Evolutionary conservation across 2,329 filamentous ascomycete genomes (phyloP).

Genomic region (Aspergillus oerlinghausenensis): DNA sequence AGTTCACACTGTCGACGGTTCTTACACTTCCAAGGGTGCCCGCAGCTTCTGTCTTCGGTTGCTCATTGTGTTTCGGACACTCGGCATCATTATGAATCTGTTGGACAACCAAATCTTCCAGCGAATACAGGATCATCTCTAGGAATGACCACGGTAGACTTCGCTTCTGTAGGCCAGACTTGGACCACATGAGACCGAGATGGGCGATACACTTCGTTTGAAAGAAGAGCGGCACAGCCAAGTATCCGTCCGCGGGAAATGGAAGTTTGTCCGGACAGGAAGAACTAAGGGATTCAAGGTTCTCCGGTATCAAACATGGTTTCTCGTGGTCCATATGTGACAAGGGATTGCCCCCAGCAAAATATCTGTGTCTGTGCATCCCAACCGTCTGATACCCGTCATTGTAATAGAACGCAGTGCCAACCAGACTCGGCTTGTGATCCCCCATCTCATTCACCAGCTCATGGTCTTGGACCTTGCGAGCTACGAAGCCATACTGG

Average conservation of each 20-base stretch:
- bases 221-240: conserved; percentile 62
- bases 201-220: conserved; percentile 64
- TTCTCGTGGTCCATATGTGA: conserved; percentile 68
- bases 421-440: conserved; percentile 59
- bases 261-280: conserved; percentile 57
- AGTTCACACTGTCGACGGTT: conserved; percentile 23
- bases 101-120: conserved; percentile 63
- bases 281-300: conserved; percentile 55
- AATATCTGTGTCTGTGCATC: conserved; percentile 58
- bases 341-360: conserved; percentile 61
- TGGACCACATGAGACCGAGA: conserved; percentile 68
- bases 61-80: conserved; percentile 35
- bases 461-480: conserved; percentile 58
- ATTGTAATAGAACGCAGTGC: conserved; percentile 62
- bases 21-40: conserved; percentile 17
- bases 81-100: conserved; percentile 52
- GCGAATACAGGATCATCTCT: conserved; percentile 63
- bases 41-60: conserved; percentile 23
- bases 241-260: conserved; percentile 60
- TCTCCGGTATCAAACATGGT: conserved; percentile 63
- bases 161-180: conserved; percentile 53
- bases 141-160: conserved; percentile 61
- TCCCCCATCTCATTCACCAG: conserved; percentile 58
- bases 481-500: conserved; percentile 66
- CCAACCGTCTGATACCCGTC: conserved; percentile 51